Conservation (phyloP, 2,329 filamentous ascomycete genomes). For the Sclerotiophoma versabilis region DNA sequence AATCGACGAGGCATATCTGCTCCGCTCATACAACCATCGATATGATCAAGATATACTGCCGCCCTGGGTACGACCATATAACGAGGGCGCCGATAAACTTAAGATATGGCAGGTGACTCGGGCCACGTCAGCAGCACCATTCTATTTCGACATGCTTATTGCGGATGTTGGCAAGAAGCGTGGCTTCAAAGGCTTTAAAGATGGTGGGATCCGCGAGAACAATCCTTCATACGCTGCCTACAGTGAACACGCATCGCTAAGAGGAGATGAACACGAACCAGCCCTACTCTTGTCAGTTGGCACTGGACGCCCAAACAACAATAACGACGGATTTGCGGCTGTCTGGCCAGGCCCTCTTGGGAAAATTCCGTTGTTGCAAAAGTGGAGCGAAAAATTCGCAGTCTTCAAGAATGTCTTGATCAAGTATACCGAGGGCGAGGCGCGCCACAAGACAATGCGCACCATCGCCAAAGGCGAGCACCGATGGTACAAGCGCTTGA, state of each 20-base stretch:
- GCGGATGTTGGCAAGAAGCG: constrained; percentile 49
- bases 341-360: constrained; percentile 57
- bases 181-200: constrained; percentile 55
- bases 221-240: constrained; percentile 58
- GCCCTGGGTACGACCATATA: constrained; percentile 57
- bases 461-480: constrained; percentile 56
- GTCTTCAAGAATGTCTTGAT: constrained; percentile 59
- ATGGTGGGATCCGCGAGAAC: constrained; percentile 60
- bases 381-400: constrained; percentile 57
- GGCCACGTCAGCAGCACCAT: constrained; percentile 61
- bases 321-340: constrained; percentile 56
- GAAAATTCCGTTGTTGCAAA: constrained; percentile 50
- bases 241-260: constrained; percentile 56
- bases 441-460: constrained; percentile 56
- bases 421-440: constrained; percentile 61
- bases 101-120: constrained; percentile 61
- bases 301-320: constrained; percentile 55
- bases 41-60: constrained; percentile 52
- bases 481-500: constrained; percentile 60
- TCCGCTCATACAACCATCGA: constrained; percentile 57
- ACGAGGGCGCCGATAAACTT: constrained; percentile 55
- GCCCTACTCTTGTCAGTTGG: constrained; percentile 56
- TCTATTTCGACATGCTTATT: constrained; percentile 59
- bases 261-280: constrained; percentile 53
- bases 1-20: constrained; percentile 57